These are phyloP conservation scores for Boletus insuetus DNA, from an alignment of 768 basidiomycete genomes.

Conservation along the genomic window DNA sequence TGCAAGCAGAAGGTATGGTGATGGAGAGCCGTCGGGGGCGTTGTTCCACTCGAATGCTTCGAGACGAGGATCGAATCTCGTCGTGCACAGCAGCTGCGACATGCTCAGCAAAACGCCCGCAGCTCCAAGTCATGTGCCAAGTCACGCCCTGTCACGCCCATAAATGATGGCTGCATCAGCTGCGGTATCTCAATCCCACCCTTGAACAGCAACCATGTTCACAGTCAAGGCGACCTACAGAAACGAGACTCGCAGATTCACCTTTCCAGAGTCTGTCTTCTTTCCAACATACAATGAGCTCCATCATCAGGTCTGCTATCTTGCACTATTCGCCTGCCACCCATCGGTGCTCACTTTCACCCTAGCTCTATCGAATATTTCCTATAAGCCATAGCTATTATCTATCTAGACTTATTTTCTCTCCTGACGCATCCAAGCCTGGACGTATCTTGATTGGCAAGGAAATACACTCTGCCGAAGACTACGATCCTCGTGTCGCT, in stretches of 20 bases:
- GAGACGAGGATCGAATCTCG: slow-evolving; percentile 57
- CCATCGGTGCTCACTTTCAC: slow-evolving; percentile 19
- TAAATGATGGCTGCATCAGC: slow-evolving; percentile 17
- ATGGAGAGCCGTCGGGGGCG: slow-evolving; percentile 45
- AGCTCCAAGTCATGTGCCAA: neutral
- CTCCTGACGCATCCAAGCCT: slow-evolving; percentile 51
- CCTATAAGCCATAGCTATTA: slow-evolving; percentile 57
- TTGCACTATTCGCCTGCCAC: neutral
- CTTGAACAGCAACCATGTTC: slow-evolving; percentile 51
- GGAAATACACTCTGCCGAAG: slow-evolving; percentile 55
- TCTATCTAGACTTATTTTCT: slow-evolving; percentile 68
- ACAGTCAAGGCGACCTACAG: slow-evolving; percentile 77
- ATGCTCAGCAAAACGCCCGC: too few relatives aligned
- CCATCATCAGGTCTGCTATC: slow-evolving; percentile 53
- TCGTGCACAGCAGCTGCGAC: slow-evolving; percentile 49
- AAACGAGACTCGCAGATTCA: slow-evolving; percentile 64
- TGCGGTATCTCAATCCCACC: slow-evolving; percentile 14
- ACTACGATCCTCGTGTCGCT: slow-evolving; percentile 51
- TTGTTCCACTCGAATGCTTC: slow-evolving; percentile 54
- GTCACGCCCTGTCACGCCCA: slow-evolving; percentile 24
- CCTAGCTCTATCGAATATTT: slow-evolving; percentile 69
- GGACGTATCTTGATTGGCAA: slow-evolving; percentile 59
- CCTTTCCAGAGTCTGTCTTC: slow-evolving; percentile 45
- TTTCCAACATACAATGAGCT: slow-evolving; percentile 68
- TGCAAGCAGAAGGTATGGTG: slow-evolving; percentile 57